Percentiles rank a stretch among this genome's conserved stretches.
Conservation (phyloP, 176 grass and related monocot species). For the Rhynchospora pubera region DNA sequence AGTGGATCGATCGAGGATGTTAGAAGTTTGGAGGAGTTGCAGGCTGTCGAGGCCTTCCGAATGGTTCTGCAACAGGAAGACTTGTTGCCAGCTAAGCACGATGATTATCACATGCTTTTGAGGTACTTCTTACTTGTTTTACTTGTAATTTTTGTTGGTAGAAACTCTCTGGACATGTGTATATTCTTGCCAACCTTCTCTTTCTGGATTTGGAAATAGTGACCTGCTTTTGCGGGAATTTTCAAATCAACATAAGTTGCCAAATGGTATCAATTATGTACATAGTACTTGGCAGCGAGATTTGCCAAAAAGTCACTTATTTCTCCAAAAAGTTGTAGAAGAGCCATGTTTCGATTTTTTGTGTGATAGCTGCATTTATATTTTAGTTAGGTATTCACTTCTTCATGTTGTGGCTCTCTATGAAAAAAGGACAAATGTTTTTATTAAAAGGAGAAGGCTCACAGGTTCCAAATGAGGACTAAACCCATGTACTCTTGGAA, state of each 20-base stretch:
- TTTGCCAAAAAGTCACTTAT: background rate
- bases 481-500: background rate
- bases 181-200: background rate
- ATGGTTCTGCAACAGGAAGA: constrained; percentile 41
- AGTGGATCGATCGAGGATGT: constrained; percentile 57
- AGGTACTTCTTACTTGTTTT: constrained; percentile 37
- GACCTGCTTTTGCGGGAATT: background rate
- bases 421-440: background rate
- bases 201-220: background rate
- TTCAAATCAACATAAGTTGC: background rate
- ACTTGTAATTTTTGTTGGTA: background rate
- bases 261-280: background rate
- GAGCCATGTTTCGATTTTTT: background rate
- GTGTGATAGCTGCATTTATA: background rate
- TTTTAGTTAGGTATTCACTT: background rate
- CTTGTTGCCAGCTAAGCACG: constrained; percentile 56
- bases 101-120: constrained; percentile 78
- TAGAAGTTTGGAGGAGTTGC: constrained; percentile 55
- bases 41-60: constrained; percentile 59
- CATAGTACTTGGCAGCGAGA: background rate
- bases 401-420: background rate
- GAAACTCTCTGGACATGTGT: background rate
- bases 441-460: background rate
- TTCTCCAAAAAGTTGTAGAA: background rate
- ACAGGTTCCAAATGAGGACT: background rate